A percentile compares a stretch with the other conserved stretches of the same genome.
Evolutionary conservation across 495 filamentous ascomycete species (phyloP).

Genomic region (Chaetomium fimeti): DNA sequence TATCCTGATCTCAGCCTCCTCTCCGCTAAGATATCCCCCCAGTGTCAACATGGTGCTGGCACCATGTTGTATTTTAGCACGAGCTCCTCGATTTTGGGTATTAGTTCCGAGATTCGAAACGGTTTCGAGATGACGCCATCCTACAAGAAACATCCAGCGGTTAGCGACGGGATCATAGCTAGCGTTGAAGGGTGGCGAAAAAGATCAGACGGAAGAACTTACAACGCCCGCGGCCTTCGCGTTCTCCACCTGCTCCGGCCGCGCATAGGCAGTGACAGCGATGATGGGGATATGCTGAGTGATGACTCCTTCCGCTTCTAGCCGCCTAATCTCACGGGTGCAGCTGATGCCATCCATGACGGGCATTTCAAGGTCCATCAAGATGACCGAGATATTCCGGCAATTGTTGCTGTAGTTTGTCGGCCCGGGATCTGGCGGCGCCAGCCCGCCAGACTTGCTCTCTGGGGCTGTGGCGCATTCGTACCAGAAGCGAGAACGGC

Average conservation of each 20-base stretch:
- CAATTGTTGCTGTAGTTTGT: slow-evolving; percentile 35
- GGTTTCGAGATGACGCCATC: slow-evolving; percentile 82
- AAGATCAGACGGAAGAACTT: slow-evolving; percentile 23
- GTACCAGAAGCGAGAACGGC: slow-evolving; percentile 50
- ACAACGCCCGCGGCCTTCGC: slow-evolving; percentile 55
- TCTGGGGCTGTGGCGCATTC: slow-evolving; percentile 22
- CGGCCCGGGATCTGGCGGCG: slow-evolving; percentile 7
- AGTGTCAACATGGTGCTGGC: slow-evolving; percentile 2
- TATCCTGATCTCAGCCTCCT: no score
- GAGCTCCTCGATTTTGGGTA: slow-evolving; percentile 63
- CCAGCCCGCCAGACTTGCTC: background rate
- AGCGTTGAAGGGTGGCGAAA: slow-evolving; percentile 18
- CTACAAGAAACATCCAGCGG: slow-evolving; percentile 45
- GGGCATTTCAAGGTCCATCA: slow-evolving; percentile 89
- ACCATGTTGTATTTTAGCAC: slow-evolving; percentile 35
- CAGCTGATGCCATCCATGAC: slow-evolving; percentile 83
- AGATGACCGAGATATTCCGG: slow-evolving; percentile 58
- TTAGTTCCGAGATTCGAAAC: slow-evolving; percentile 68
- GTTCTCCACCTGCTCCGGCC: slow-evolving; percentile 61
- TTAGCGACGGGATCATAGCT: slow-evolving; percentile 27
- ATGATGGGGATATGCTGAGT: slow-evolving; percentile 68
- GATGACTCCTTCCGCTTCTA: slow-evolving; percentile 55
- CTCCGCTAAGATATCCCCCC: no score
- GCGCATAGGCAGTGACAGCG: slow-evolving; percentile 76
- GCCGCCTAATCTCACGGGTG: slow-evolving; percentile 63